A percentile compares a stretch with the other conserved stretches of the same genome.
Conservation (phyloP, 169 alveolate genomes). For the Gregarina niphandrodes region DNA sequence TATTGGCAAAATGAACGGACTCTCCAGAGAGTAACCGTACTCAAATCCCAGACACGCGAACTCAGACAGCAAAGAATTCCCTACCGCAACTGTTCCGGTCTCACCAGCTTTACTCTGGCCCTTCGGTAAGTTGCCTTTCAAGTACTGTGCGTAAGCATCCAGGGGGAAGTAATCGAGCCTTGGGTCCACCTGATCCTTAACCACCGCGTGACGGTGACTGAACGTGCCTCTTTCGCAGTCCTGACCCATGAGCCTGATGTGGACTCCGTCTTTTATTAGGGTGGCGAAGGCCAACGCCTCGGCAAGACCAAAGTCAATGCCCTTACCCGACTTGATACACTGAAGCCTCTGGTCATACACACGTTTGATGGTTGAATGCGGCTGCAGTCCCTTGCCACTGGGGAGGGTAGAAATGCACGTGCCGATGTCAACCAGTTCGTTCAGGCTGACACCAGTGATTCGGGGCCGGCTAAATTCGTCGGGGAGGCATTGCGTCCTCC, state of each 20-base stretch:
- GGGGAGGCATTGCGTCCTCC: too few relatives aligned
- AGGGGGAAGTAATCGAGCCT: conserved; percentile 23
- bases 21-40: conserved; percentile 66
- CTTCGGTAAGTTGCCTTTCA: too few relatives aligned
- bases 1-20: conserved; percentile 56
- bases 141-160: conserved; percentile 15
- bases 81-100: too few relatives aligned
- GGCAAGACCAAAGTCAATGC: conserved; percentile 68
- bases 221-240: conserved; percentile 87
- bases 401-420: conserved; percentile 50
- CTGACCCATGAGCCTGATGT: conserved; percentile 54
- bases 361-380: conserved; percentile 57
- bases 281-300: conserved; percentile 74
- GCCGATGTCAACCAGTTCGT: conserved; percentile 45
- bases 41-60: conserved; percentile 74
- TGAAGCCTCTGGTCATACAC: conserved; percentile 48
- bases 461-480: conserved; percentile 15
- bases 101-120: conserved; percentile 25
- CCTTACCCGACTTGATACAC: conserved; percentile 39
- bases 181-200: conserved; percentile 55
- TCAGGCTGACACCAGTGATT: conserved; percentile 27
- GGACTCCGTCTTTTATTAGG: conserved; percentile 63
- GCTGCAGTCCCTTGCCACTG: conserved; percentile 41
- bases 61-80: conserved; percentile 65
- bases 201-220: conserved; percentile 74